Conservation (phyloP, 2,329 filamentous ascomycete species). For the Venturia carpophila region DNA sequence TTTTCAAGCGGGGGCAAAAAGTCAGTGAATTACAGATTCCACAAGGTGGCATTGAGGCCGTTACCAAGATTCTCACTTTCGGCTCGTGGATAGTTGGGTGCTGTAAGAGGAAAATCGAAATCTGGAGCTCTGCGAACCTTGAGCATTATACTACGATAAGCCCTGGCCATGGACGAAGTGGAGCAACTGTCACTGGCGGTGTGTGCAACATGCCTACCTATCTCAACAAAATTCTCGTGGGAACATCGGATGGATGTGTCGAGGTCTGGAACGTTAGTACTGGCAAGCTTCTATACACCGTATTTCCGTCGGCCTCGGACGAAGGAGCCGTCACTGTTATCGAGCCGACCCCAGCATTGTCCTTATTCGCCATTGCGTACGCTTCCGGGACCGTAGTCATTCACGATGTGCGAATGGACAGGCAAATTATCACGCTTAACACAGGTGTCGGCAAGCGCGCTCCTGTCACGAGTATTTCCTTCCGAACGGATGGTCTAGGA, state of each 20-base stretch:
- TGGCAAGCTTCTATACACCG: slow-evolving; percentile 81
- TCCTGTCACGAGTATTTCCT: slow-evolving; percentile 74
- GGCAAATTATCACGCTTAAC: slow-evolving; percentile 60
- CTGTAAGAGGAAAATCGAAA: slow-evolving; percentile 65
- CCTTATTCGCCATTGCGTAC: slow-evolving; percentile 81
- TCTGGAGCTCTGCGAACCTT: slow-evolving; percentile 77
- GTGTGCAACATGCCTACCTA: slow-evolving; percentile 75
- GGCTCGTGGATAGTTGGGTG: slow-evolving; percentile 87
- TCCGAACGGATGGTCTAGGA: slow-evolving; percentile 80
- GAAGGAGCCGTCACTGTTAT: slow-evolving; percentile 81
- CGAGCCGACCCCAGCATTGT: slow-evolving; percentile 74
- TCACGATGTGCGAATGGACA: slow-evolving; percentile 74
- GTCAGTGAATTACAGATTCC: slow-evolving; percentile 67
- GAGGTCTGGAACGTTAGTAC: slow-evolving; percentile 98
- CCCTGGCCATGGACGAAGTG: slow-evolving; percentile 51
- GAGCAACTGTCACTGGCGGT: slow-evolving; percentile 56
- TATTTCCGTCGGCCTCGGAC: slow-evolving; percentile 64
- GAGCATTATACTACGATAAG: slow-evolving; percentile 86
- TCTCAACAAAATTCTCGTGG: slow-evolving; percentile 91
- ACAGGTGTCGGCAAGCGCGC: slow-evolving; percentile 53
- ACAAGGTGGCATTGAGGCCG: slow-evolving; percentile 56
- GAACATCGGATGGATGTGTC: slow-evolving; percentile 76
- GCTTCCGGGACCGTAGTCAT: slow-evolving; percentile 69
- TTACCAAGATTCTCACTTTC: slow-evolving; percentile 72
- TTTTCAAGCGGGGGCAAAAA: slow-evolving; percentile 86